phyloP scores from a whole-genome alignment of 208 protist species.

The Crithidia fasciculata region DNA sequence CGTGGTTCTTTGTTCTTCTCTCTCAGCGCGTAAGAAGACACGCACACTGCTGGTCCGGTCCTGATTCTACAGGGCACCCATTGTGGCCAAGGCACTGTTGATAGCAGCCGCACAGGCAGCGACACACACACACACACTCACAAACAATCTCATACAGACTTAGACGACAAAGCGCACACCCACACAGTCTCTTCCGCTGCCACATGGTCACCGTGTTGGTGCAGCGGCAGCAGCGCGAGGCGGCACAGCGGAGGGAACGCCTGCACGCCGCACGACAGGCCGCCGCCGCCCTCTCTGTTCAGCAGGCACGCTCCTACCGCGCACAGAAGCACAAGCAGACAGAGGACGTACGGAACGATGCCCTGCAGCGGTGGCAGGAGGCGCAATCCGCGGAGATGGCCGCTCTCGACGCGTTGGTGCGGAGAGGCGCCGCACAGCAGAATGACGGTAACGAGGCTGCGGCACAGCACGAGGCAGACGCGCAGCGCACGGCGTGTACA shows the following conservation, averaged over 20 bases:
- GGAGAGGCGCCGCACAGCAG: constrained; percentile 24
- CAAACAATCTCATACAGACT: background rate
- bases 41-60: no score
- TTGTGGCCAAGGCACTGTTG: no score
- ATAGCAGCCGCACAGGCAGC: background rate
- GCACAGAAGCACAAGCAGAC: constrained; percentile 53
- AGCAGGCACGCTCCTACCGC: constrained; percentile 53
- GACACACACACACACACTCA: background rate
- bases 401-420: constrained; percentile 37
- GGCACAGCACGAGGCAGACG: constrained; percentile 12
- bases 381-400: constrained; percentile 31
- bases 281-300: constrained; percentile 43
- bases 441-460: constrained; percentile 29
- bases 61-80: background rate
- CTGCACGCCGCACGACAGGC: constrained; percentile 53
- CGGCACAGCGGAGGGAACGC: constrained; percentile 52
- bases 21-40: no score
- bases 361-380: constrained; percentile 43
- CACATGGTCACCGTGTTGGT: constrained; percentile 64
- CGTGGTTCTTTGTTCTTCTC: no score
- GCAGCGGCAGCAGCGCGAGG: constrained; percentile 54
- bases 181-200: background rate
- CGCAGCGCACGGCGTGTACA: constrained; percentile 34
- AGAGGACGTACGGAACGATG: constrained; percentile 30
- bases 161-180: background rate